These are phyloP conservation scores for Vanrija pseudolonga DNA, from an alignment of 1,284 basidiomycete genomes.

Conservation along the genomic window DNA sequence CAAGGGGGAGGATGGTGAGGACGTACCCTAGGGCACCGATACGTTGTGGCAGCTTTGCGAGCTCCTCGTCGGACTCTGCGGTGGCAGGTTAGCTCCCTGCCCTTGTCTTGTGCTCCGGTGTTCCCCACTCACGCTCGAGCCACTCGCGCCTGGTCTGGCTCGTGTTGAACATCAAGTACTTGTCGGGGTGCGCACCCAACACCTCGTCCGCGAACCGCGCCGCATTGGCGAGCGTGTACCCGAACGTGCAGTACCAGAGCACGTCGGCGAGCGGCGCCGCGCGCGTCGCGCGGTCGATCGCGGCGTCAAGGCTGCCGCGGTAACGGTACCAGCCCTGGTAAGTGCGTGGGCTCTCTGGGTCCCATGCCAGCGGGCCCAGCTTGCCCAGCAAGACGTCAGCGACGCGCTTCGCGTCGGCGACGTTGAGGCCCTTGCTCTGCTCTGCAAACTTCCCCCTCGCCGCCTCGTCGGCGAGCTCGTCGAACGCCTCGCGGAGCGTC, in stretches of 20 bases:
- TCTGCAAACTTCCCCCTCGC: constrained; percentile 50
- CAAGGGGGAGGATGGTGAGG: constrained; percentile 12
- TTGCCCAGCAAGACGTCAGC: constrained; percentile 51
- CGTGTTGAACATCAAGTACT: constrained; percentile 20
- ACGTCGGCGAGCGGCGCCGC: constrained; percentile 81
- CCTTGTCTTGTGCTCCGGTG: too few species aligned
- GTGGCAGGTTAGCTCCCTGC: too few species aligned
- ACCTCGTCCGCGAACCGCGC: constrained; percentile 9
- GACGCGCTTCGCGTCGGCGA: constrained; percentile 47
- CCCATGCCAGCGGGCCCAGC: too few species aligned
- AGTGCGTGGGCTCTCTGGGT: constrained; percentile 80
- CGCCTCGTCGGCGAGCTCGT: too few species aligned
- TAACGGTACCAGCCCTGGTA: constrained; percentile 90
- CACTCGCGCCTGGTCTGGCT: neutral
- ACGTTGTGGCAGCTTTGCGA: neutral
- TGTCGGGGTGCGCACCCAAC: constrained; percentile 7
- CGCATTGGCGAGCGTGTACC: neutral
- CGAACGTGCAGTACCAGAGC: constrained; percentile 57
- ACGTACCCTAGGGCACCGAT: constrained; percentile 15
- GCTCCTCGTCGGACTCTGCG: neutral
- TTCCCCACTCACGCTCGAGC: neutral
- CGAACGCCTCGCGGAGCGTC: too few species aligned
- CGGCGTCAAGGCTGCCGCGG: constrained; percentile 54
- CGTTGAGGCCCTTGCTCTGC: neutral
- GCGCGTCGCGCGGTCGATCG: constrained; percentile 71